Percentiles rank a stretch among this genome's conserved stretches.
These are phyloP conservation scores for Oryza punctata DNA, from an alignment of 176 grass and related monocot species.

Conservation along the genomic window DNA sequence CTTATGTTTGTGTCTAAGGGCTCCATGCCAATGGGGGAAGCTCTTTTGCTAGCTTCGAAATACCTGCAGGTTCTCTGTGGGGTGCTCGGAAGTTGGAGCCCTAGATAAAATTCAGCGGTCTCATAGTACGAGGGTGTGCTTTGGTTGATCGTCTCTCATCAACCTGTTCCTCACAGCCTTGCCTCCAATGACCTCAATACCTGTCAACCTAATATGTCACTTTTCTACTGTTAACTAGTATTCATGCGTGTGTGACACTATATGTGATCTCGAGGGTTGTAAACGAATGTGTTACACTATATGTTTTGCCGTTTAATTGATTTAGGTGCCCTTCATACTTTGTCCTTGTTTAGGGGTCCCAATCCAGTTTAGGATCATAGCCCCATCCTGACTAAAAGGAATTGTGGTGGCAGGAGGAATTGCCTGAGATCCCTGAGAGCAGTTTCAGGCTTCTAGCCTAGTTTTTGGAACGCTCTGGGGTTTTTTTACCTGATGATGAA, in stretches of 20 bases:
- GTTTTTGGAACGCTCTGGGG: too few species aligned
- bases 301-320: not conserved
- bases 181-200: constrained; percentile 81
- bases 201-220: not conserved
- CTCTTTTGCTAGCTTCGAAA: constrained; percentile 63
- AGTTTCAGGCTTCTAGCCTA: not conserved
- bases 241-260: not conserved
- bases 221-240: not conserved
- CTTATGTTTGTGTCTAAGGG: constrained; percentile 18
- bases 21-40: constrained; percentile 68
- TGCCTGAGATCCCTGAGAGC: not conserved
- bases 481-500: too few species aligned
- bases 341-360: not conserved
- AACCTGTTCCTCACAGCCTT: constrained; percentile 48
- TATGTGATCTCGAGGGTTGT: not conserved
- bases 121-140: constrained; percentile 81
- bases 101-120: constrained; percentile 55
- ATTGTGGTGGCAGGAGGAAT: too few species aligned
- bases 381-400: not conserved
- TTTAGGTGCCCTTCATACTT: not conserved
- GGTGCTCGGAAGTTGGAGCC: constrained; percentile 62
- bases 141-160: constrained; percentile 44
- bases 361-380: not conserved
- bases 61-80: constrained; percentile 91
- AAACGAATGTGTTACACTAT: not conserved